Base-by-base conservation (phyloP, 1,284 basidiomycete species). In the Trichosporon asahii region DNA sequence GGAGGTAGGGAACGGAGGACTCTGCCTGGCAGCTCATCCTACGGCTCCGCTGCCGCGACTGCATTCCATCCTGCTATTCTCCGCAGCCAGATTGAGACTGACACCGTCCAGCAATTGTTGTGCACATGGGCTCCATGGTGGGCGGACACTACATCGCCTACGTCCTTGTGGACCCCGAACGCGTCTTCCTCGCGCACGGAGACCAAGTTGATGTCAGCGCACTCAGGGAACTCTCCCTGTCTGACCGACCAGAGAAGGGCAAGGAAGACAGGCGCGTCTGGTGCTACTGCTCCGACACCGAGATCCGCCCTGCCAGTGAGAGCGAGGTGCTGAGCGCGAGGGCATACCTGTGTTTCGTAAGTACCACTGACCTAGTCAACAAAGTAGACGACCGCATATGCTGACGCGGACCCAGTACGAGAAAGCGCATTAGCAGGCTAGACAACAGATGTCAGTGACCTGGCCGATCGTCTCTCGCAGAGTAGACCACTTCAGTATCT, bases 311-410 rank as follows among this genome's bases (percentile, higher is more conserved):
- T 33, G 89, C 91, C 3, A 89, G 89, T 57, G 83, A 95, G 57
- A 92, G 94, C 55, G 95, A 97, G 80, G 95, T 96, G 7, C 85
- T 96, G 75, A 90, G 90, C 79, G 90, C 90, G 69, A 95, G 92
- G 80, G 94, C 94, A 25, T 98, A 97, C 82, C 88, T 97, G 71
- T 82, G 79, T 69, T 84, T 83, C 72, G 82, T 82, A 68, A 78
- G 79, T 82, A 1, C 5, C 15, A 18, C 3, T 6, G 29, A 2
- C 23, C 8, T 44, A 21, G 0, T 21, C 12, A 1, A 9, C 9
- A 18, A 8, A 7, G 29, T 15, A n/a, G n/a, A n/a, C n/a, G 37
- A 12, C 15, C n/a, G 18, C 18, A 12, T 6, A 8, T 23, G 63
- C 67, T 70, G 49, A 68, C 64, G 23, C 57, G 14, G 8, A 18